Base-by-base conservation (phyloP, 495 filamentous ascomycete genomes). In the Aspergillus baeticus region DNA sequence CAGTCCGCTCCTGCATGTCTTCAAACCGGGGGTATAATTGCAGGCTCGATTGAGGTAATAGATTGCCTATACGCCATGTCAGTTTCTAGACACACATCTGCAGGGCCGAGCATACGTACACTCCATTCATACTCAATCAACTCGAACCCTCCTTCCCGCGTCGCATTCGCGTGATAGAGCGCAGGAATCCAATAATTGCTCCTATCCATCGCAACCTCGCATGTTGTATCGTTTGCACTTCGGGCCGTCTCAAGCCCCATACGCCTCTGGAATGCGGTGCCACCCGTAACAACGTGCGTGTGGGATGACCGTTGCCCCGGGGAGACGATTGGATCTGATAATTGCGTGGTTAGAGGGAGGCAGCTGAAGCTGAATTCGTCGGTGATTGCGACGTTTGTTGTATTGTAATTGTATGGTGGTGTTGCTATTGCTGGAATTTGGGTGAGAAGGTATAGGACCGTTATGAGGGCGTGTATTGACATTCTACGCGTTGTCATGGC, bases 171-270 rank as follows among this genome's bases (percentile, higher is more conserved):
- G 71, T 84, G 89, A 70, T 84, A 91, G n/a, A 92, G 74, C 42
- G 71, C 72, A 2, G 88, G 88, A 54, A 86, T 79, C 89, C 90
- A 93, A 71, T 93, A 92, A 70, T 85, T 85, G 62, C 84, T 87
- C 61, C 84, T 73, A 69, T 93, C 90, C 51, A 80, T 77, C 62
- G 77, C 82, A 60, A 87, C 75, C 15, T 73, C 77, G 60, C 88
- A 84, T 8, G 84, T 84, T 46, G 87, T 87, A 63, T 87, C 91
- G 0, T 66, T 73, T 0, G 88, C 87, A 49, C 74, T 63, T 45
- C 77, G 71, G n/a, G 88, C 80, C 20, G 75, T 67, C 44, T 80
- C 69, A 41, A 78, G 84, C 39, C 70, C 76, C 74, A 84, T 85
- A 43, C 67, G 77, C 64, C 85, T 74, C 60, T 82, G 77, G 66